These are phyloP conservation scores for Aurifilum marmelostoma DNA, from an alignment of 2,329 filamentous ascomycete species.

Conservation along the genomic window DNA sequence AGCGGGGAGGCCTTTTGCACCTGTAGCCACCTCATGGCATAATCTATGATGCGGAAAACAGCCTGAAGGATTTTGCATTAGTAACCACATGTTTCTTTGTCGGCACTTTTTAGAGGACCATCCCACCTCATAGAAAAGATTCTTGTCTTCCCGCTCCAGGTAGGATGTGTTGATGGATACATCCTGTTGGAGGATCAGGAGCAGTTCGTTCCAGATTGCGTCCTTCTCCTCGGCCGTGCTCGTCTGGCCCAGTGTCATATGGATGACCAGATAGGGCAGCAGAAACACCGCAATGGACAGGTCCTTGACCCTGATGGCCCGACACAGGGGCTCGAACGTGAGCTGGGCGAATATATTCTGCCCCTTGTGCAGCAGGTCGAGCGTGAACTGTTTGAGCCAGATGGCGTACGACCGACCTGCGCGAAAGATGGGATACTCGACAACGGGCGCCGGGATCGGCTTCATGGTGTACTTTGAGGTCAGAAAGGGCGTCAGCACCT, in stretches of 20 bases:
- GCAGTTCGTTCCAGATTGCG: slow-evolving; percentile 73
- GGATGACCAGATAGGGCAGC: slow-evolving; percentile 83
- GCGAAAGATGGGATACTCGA: slow-evolving; percentile 78
- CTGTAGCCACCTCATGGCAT: slow-evolving; percentile 87
- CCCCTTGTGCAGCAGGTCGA: slow-evolving; percentile 79
- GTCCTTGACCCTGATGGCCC: slow-evolving; percentile 84
- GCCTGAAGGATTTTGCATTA: slow-evolving; percentile 57
- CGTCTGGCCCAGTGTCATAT: slow-evolving; percentile 74
- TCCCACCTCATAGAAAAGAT: slow-evolving; percentile 83
- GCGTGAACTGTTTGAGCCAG: slow-evolving; percentile 81
- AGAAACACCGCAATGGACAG: slow-evolving; percentile 85
- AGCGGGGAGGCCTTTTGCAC: slow-evolving; percentile 59
- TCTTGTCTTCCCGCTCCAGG: slow-evolving; percentile 72
- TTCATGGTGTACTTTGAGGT: slow-evolving; percentile 80
- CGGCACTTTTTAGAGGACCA: neutral
- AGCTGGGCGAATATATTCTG: slow-evolving; percentile 74
- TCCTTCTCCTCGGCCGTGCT: slow-evolving; percentile 63
- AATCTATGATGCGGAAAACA: slow-evolving; percentile 88
- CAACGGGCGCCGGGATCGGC: slow-evolving; percentile 58
- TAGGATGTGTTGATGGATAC: slow-evolving; percentile 55
- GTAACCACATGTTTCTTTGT: slow-evolving; percentile 12
- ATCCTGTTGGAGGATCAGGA: slow-evolving; percentile 70
- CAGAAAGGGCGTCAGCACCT: slow-evolving; percentile 85
- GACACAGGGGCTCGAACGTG: slow-evolving; percentile 79
- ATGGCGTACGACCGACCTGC: slow-evolving; percentile 69